phyloP scores from a whole-genome alignment of 257 asterid species.

The Scutellaria galericulata region DNA sequence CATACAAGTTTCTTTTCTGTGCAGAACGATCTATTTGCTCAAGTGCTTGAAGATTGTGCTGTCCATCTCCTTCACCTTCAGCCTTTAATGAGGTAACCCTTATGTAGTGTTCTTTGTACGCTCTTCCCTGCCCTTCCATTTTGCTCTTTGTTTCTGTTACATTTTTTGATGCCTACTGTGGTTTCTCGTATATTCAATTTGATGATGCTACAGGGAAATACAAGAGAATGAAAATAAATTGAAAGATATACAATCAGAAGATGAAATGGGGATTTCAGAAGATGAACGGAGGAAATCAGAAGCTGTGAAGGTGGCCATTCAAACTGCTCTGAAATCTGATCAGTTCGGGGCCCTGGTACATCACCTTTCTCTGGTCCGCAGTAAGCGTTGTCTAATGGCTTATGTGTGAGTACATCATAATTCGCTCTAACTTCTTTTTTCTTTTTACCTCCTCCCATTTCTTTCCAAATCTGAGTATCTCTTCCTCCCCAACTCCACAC shows the following conservation, averaged over 20 bases:
- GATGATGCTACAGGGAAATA: slow-evolving; percentile 54
- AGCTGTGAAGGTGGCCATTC: slow-evolving; percentile 47
- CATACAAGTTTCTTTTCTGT: slow-evolving; percentile 11
- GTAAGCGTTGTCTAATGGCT: slow-evolving; percentile 94
- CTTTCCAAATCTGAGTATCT: no score
- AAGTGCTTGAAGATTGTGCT: slow-evolving; percentile 85
- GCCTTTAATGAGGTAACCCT: slow-evolving; percentile 72
- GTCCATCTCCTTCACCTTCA: slow-evolving; percentile 70
- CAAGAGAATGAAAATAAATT: slow-evolving; percentile 58
- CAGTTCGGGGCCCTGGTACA: slow-evolving; percentile 90
- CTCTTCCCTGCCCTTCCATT: neutral
- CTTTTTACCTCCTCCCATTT: neutral
- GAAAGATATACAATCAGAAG: slow-evolving; percentile 46
- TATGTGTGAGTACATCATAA: slow-evolving; percentile 60
- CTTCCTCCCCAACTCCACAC: no score
- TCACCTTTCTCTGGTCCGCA: slow-evolving; percentile 86
- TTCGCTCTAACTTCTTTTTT: neutral
- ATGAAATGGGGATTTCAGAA: slow-evolving; percentile 43
- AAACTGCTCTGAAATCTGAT: slow-evolving; percentile 55
- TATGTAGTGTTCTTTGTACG: neutral
- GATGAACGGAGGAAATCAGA: slow-evolving; percentile 47
- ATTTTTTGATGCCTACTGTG: neutral
- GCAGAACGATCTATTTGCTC: slow-evolving; percentile 77
- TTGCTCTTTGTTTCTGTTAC: neutral
- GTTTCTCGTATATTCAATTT: slow-evolving; percentile 16